phyloP scores from a whole-genome alignment of 2,329 filamentous ascomycete genomes.

The Davidsoniella virescens region DNA sequence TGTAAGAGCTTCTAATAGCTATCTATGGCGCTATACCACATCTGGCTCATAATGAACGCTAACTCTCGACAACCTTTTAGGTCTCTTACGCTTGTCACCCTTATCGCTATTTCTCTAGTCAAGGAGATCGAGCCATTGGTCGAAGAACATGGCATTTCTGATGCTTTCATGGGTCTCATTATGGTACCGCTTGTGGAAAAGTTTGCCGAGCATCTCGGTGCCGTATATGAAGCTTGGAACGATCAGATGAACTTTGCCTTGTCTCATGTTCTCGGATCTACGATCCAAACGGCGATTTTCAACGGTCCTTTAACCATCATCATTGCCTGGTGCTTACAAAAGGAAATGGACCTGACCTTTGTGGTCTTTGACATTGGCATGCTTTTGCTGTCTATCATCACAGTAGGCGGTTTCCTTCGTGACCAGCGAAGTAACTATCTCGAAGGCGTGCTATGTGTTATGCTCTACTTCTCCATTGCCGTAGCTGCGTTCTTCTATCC shows the following conservation, averaged over 20 bases:
- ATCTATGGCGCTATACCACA: neutral
- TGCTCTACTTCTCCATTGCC: slow-evolving; percentile 45
- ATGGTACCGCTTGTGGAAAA: slow-evolving; percentile 73
- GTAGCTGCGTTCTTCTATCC: slow-evolving; percentile 42
- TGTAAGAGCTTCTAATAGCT: neutral
- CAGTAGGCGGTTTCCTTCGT: slow-evolving; percentile 72
- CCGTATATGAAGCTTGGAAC: slow-evolving; percentile 71
- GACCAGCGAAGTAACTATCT: slow-evolving; percentile 86
- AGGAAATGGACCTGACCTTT: slow-evolving; percentile 65
- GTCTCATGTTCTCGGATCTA: slow-evolving; percentile 71
- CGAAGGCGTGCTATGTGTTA: slow-evolving; percentile 66
- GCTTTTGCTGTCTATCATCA: slow-evolving; percentile 68
- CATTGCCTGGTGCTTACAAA: slow-evolving; percentile 62
- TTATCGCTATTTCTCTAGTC: slow-evolving; percentile 61
- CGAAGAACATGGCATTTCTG: slow-evolving; percentile 27
- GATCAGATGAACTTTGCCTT: slow-evolving; percentile 74
- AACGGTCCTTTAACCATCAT: slow-evolving; percentile 73
- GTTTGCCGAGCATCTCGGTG: slow-evolving; percentile 69
- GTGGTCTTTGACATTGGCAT: slow-evolving; percentile 74
- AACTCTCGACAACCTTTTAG: slow-evolving; percentile 21
- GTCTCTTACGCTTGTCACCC: slow-evolving; percentile 50
- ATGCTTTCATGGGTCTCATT: slow-evolving; percentile 51
- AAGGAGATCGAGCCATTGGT: slow-evolving; percentile 50
- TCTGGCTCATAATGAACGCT: neutral
- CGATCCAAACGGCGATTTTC: slow-evolving; percentile 76